Conservation (phyloP, 306 rosid genomes). For the Neltuma alba region DNA sequence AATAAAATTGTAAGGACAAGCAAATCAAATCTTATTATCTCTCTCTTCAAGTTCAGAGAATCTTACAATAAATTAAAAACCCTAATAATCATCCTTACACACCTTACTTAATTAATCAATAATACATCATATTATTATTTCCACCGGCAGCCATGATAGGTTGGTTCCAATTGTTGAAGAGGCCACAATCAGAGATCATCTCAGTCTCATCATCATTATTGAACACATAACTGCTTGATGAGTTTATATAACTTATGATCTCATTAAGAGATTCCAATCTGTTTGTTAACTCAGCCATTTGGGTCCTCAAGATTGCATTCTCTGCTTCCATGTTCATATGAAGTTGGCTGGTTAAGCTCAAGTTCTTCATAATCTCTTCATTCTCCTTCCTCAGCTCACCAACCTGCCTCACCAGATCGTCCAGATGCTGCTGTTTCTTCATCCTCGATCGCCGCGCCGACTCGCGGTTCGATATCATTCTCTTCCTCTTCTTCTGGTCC, state of each 20-base stretch:
- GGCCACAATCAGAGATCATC: constrained; percentile 39
- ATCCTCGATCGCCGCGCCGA: constrained; percentile 85
- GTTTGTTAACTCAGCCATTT: constrained; percentile 71
- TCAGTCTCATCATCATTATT: background rate
- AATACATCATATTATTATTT: constrained; percentile 43
- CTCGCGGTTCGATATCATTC: constrained; percentile 87
- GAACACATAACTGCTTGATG: constrained; percentile 32
- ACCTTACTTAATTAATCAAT: background rate
- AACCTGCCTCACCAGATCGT: constrained; percentile 49
- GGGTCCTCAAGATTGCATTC: constrained; percentile 76
- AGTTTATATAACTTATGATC: constrained; percentile 50
- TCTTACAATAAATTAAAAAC: background rate
- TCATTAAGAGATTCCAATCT: constrained; percentile 75
- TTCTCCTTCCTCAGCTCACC: constrained; percentile 62
- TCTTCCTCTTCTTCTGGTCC: constrained; percentile 76
- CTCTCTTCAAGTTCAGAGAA: background rate
- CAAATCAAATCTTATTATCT: background rate
- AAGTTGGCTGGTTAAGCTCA: constrained; percentile 54
- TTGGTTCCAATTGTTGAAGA: constrained; percentile 49
- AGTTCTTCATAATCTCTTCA: constrained; percentile 44
- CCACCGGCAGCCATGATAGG: constrained; percentile 49
- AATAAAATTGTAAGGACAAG: too few species aligned
- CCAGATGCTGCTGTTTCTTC: constrained; percentile 75
- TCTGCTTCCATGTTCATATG: constrained; percentile 63
- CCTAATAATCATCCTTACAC: background rate